Evolutionary conservation across 345 rosid genomes (phyloP).

Genomic region (Cardiospermum halicacabum): DNA sequence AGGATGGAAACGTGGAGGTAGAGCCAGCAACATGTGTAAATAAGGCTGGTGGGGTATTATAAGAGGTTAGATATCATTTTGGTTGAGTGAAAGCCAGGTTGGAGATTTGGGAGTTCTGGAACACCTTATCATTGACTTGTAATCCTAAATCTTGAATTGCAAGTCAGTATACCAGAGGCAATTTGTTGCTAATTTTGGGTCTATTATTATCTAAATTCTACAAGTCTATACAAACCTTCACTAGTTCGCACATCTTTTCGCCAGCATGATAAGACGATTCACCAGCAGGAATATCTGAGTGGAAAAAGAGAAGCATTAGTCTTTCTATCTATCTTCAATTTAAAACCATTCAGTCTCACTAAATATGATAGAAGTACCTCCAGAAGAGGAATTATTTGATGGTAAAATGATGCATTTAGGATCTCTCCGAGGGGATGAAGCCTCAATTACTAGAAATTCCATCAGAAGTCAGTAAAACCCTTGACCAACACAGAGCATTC

Average conservation of each 20-base stretch:
- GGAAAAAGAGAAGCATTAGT: slow-evolving; percentile 6
- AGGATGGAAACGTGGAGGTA: too few species aligned
- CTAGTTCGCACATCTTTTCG: slow-evolving; percentile 72
- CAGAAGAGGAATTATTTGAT: slow-evolving; percentile 39
- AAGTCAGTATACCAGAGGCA: too few species aligned
- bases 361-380: slow-evolving; percentile 40
- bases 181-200: too few species aligned
- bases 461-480: slow-evolving; percentile 14
- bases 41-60: too few species aligned
- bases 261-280: slow-evolving; percentile 76
- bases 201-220: too few species aligned
- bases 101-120: too few species aligned
- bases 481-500: slow-evolving; percentile 11
- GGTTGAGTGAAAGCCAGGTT: too few species aligned
- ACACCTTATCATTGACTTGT: too few species aligned
- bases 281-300: slow-evolving; percentile 42
- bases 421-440: slow-evolving; percentile 76
- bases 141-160: too few species aligned
- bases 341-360: slow-evolving; percentile 12
- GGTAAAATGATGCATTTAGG: slow-evolving; percentile 73
- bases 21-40: too few species aligned
- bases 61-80: too few species aligned
- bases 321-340: slow-evolving; percentile 8
- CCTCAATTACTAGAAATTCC: slow-evolving; percentile 67
- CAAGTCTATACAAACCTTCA: slow-evolving; percentile 96